phyloP scores from a whole-genome alignment of 495 filamentous ascomycete species.

The Aspergillus incahuasiensis region DNA sequence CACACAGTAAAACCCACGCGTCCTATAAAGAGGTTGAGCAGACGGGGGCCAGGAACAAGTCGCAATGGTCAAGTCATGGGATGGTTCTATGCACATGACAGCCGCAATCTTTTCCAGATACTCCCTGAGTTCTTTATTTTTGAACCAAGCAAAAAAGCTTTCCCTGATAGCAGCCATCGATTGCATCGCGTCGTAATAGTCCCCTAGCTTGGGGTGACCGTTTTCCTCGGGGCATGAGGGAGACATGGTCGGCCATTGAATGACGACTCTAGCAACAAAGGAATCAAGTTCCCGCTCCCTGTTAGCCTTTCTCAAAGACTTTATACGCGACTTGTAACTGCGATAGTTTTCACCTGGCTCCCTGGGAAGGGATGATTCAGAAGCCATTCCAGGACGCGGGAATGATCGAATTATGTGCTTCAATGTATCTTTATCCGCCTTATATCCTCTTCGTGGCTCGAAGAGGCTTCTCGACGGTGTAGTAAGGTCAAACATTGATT shows the following conservation, averaged over 20 bases:
- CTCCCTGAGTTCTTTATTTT: conserved; percentile 6
- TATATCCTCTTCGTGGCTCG: neutral
- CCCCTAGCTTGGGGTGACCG: neutral
- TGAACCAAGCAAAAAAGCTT: conserved; percentile 8
- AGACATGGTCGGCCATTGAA: neutral
- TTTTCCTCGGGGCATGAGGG: no score
- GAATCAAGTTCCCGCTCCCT: neutral
- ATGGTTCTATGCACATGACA: no score
- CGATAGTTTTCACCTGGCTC: neutral
- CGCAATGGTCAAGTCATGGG: no score
- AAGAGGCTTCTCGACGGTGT: neutral
- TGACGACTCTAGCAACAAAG: neutral
- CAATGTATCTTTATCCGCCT: neutral
- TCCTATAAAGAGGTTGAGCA: neutral
- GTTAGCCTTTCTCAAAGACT: neutral
- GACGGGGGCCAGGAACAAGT: neutral
- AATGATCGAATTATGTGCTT: neutral
- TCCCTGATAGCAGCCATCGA: neutral
- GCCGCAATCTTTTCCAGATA: conserved; percentile 1
- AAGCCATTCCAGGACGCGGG: neutral
- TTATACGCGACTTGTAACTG: neutral
- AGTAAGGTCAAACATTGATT: conserved; percentile 15
- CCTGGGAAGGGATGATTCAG: conserved; percentile 5
- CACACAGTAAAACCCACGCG: conserved; percentile 5
- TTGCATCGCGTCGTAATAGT: conserved; percentile 1